Percentiles rank a stretch among this genome's conserved stretches.
phyloP scores from a whole-genome alignment of 2,329 filamentous ascomycete species.

The Diaporthe citri region DNA sequence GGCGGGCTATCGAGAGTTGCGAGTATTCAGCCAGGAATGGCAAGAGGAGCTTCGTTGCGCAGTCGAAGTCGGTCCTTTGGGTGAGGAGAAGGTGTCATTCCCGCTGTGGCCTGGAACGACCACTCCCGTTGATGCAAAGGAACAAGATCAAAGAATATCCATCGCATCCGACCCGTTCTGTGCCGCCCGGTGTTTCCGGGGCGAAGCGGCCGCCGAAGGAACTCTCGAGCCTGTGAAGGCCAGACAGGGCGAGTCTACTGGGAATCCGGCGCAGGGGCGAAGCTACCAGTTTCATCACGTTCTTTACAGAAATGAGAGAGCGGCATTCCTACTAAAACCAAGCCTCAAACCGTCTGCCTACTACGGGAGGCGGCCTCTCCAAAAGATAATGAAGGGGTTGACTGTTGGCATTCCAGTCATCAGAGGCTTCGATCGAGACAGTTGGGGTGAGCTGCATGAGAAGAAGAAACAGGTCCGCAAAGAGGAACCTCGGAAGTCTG shows the following conservation, averaged over 20 bases:
- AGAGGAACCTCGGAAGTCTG: conserved; percentile 43
- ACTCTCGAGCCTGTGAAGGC: conserved; percentile 56
- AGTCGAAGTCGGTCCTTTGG: conserved; percentile 87
- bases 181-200: conserved; percentile 69
- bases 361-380: conserved; percentile 83
- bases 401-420: conserved; percentile 89
- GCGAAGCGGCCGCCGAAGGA: conserved; percentile 70
- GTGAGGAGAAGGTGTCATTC: conserved; percentile 92
- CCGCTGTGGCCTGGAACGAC: conserved; percentile 79
- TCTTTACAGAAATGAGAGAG: conserved; percentile 82
- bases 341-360: conserved; percentile 87
- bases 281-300: conserved; percentile 83
- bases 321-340: conserved; percentile 89
- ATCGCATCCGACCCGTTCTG: conserved; percentile 70
- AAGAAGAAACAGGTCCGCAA: conserved; percentile 50
- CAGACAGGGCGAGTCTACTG: conserved; percentile 44
- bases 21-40: conserved; percentile 94
- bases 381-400: conserved; percentile 85
- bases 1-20: conserved; percentile 87
- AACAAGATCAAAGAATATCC: conserved; percentile 44
- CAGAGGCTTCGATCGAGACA: conserved; percentile 83
- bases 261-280: conserved; percentile 47
- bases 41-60: conserved; percentile 90
- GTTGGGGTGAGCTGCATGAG: conserved; percentile 80
- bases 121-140: conserved; percentile 33